Evolutionary conservation across 164 flowering plant genomes (phyloP), one percentile per base, ranked within the genome.

Genomic region (Chimonanthus praecox): DNA sequence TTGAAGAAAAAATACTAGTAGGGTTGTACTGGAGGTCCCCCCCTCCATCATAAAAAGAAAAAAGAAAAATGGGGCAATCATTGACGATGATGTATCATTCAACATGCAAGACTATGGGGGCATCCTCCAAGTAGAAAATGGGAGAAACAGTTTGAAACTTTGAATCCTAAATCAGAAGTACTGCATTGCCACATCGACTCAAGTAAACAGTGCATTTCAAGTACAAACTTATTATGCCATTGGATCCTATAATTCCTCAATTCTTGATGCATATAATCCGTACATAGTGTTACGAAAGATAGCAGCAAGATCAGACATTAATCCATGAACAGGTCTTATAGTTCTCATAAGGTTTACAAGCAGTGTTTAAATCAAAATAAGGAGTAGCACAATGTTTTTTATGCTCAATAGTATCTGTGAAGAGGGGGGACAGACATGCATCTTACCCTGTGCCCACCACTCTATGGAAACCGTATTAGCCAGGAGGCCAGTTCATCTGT

Each of bases 401-500:
- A 3, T 49, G n/a, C 48, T 48, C 44, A 68, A 48, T 47, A 16
- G 7, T 66, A 45, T 66, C 69, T 2, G 47, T 4, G 18, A 44
- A 15, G 49, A 44, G 69, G 20, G 11, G 13, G n/a, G 49, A 45
- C 62, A 11, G 16, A 11, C 60, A 54, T 18, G 58, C 10, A 70
- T 50, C 47, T 5, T 13, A 70, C 49, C 62, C 72, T 21, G n/a
- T 46, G 4, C 21, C 62, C 10, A 6, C 8, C 21, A 2, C 18
- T 10, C 21, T 15, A 3, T 3, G 20, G 58, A 68, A 11, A 20
- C 43, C 11, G 0, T 58, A 44, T 90, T 88, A 95, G 83, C 97
- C 98, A 49, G 99, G 94, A 4, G 99, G 98, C 98, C 99, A 95
- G 81, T 89, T 87, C 98, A 95, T 92, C 73, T 95, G 97, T 0